Evolutionary conservation across 768 basidiomycete species (phyloP), one percentile per base, ranked within the genome.

Genomic region (Phylloporus rhodoxanthus): DNA sequence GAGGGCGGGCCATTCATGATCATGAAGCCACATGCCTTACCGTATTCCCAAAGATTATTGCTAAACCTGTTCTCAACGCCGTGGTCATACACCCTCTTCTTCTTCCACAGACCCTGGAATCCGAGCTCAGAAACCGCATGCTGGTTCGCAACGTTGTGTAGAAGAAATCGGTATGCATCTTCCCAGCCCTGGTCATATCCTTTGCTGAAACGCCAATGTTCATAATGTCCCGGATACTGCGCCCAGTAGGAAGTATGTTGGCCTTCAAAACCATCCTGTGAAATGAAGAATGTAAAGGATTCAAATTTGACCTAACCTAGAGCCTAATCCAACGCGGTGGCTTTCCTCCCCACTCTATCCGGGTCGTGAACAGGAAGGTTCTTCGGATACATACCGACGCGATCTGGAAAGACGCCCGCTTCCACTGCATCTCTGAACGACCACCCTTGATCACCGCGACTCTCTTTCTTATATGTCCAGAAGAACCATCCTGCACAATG

Each of bases 381-480:
- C 33, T 56, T 68, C 43, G 64, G 59, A 20, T 57, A 54, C 47
- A 80, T 62, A 8, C 80, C 82, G 6, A 82, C 69, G 41, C 59
- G 71, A 1, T 59, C 17, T 1, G 86, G 87, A 57, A 89, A 77
- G 5, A 85, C 78, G 7, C 82, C 83, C 3, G 72, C 74, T 21
- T 71, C 72, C 1, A 79, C 75, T 0, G 85, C 83, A 63, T 89
- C 82, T 50, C 75, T 71, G 32, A 85, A 77, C 25, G 79, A 79
- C 90, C 89, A 91, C 1, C 88, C 88, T 4, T 69, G 75, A 68
- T 91, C 89, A 47, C 82, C 81, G 4, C 62, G 65, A 5, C 68
- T 61, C 43, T 81, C 75, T 65, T 90, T 88, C 72, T 82, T 89
- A 61, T 81, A 85, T 32, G 86, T 89, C 90, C 90, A 90, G 62